Conservation (phyloP, 352 stramenopile genomes). For the Phytophthora citricola region DNA sequence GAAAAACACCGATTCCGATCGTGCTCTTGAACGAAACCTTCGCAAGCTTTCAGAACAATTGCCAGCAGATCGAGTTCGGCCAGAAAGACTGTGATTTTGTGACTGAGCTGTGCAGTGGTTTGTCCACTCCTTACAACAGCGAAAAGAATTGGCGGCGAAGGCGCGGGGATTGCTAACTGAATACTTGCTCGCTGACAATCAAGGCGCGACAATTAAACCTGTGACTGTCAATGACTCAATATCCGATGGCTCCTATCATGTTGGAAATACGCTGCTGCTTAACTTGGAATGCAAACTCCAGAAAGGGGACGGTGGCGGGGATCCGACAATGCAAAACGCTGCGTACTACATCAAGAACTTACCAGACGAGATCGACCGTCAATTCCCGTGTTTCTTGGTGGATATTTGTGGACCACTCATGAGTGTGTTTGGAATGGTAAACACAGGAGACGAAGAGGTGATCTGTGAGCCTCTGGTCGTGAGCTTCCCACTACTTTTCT, state of each 20-base stretch:
- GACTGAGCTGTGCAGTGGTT: conserved; percentile 10
- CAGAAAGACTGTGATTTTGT: conserved; percentile 32
- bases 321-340: conserved; percentile 33
- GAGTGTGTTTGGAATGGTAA: conserved; percentile 37
- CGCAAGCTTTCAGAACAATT: conserved; percentile 29
- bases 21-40: conserved; percentile 39
- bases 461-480: conserved; percentile 33
- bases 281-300: conserved; percentile 34
- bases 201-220: not conserved
- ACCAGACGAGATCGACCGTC: conserved; percentile 18
- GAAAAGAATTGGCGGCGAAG: conserved; percentile 22
- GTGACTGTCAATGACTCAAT: conserved; percentile 18
- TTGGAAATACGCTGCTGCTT: conserved; percentile 11
- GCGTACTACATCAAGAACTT: conserved; percentile 36
- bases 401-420: conserved; percentile 31
- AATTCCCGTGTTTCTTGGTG: conserved; percentile 36
- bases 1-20: conserved; percentile 20
- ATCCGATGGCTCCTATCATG: conserved; percentile 20
- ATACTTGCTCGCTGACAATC: conserved; percentile 21
- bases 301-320: conserved; percentile 25
- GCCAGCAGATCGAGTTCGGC: conserved; percentile 28
- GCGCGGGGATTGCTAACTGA: conserved; percentile 21
- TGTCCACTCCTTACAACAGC: conserved; percentile 30
- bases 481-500: conserved; percentile 33
- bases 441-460: conserved; percentile 24